These are phyloP conservation scores for Naumovozyma castellii DNA, from an alignment of 805 yeast species.

Conservation along the genomic window DNA sequence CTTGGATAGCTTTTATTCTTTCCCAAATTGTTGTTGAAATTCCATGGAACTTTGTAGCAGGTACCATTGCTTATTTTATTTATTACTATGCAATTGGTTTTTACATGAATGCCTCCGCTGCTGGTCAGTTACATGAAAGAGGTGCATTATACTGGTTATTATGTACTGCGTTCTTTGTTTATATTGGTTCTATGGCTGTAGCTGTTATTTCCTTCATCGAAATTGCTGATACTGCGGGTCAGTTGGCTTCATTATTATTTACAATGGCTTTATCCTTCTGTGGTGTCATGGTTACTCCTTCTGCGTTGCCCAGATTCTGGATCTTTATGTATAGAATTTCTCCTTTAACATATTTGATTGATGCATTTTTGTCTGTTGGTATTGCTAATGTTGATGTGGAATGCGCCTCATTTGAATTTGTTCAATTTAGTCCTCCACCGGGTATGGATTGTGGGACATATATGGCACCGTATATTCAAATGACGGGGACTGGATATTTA, in stretches of 20 bases:
- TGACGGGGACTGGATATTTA: slow-evolving; percentile 40
- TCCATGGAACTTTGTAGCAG: slow-evolving; percentile 53
- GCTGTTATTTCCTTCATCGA: slow-evolving; percentile 51
- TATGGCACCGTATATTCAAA: slow-evolving; percentile 32
- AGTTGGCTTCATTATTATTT: slow-evolving; percentile 46
- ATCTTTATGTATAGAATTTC: slow-evolving; percentile 69
- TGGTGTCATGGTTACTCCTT: slow-evolving; percentile 64
- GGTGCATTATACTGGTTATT: slow-evolving; percentile 48
- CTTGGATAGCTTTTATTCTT: slow-evolving; percentile 54
- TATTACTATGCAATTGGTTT: slow-evolving; percentile 71
- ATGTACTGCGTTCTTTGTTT: slow-evolving; percentile 41
- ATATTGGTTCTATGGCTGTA: slow-evolving; percentile 50
- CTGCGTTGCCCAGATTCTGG: slow-evolving; percentile 66
- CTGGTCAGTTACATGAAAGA: slow-evolving; percentile 40
- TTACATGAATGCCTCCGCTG: slow-evolving; percentile 49
- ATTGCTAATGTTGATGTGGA: slow-evolving; percentile 41
- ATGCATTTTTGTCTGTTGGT: slow-evolving; percentile 46
- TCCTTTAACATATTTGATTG: slow-evolving; percentile 60
- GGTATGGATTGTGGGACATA: slow-evolving; percentile 53
- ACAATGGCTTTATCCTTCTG: slow-evolving; percentile 61
- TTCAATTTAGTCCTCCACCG: slow-evolving; percentile 41
- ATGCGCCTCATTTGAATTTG: slow-evolving; percentile 43
- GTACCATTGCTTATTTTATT: slow-evolving; percentile 51
- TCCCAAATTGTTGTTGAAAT: slow-evolving; percentile 59
- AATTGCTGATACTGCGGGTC: slow-evolving; percentile 54